phyloP scores from a whole-genome alignment of 805 yeast species.

The Candida arabinofermentans region DNA sequence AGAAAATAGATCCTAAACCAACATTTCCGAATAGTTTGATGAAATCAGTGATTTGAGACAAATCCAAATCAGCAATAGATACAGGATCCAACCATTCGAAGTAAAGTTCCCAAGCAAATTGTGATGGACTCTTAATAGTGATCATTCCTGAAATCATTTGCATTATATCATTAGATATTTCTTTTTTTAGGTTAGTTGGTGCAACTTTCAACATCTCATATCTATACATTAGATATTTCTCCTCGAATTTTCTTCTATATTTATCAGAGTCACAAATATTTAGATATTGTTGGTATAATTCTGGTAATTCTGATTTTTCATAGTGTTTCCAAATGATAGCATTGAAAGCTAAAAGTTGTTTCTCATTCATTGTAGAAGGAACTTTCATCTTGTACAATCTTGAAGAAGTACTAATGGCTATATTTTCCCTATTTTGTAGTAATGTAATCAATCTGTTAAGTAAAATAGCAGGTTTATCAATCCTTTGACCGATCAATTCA shows the following conservation, averaged over 20 bases:
- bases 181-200: conserved; percentile 41
- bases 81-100: conserved; percentile 68
- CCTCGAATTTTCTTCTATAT: conserved; percentile 55
- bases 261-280: conserved; percentile 57
- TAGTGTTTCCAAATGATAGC: conserved; percentile 45
- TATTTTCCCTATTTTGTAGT: conserved; percentile 37
- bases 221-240: conserved; percentile 52
- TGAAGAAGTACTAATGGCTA: conserved; percentile 35
- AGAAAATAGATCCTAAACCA: conserved; percentile 56
- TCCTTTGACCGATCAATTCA: conserved; percentile 43
- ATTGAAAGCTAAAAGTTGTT: conserved; percentile 36
- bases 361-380: conserved; percentile 40
- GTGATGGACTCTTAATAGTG: conserved; percentile 54
- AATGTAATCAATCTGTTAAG: conserved; percentile 41
- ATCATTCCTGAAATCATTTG: conserved; percentile 71
- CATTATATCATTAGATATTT: conserved; percentile 39
- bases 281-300: conserved; percentile 51
- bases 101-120: conserved; percentile 66
- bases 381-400: conserved; percentile 47
- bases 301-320: conserved; percentile 46
- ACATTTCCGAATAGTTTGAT: conserved; percentile 52
- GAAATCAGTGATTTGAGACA: conserved; percentile 44
- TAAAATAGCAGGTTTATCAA: conserved; percentile 45
- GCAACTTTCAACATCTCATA: conserved; percentile 49
- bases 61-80: conserved; percentile 46